These are phyloP conservation scores for Suillus plorans DNA, from an alignment of 768 basidiomycete species.

Conservation along the genomic window DNA sequence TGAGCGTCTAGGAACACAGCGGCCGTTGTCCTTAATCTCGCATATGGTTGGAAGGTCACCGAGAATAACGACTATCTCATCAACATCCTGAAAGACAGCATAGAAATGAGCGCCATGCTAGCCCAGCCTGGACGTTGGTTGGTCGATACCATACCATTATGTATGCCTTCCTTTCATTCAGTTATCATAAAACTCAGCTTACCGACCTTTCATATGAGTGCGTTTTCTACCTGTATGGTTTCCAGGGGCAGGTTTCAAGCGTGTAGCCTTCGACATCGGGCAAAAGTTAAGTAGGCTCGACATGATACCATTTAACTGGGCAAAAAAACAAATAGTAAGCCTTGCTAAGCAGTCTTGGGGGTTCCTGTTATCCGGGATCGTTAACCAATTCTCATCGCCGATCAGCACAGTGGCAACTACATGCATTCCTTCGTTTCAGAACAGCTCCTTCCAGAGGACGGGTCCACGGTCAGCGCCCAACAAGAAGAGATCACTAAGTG, in stretches of 20 bases:
- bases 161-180: background rate
- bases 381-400: background rate
- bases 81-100: background rate
- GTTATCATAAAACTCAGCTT: background rate
- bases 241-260: conserved; percentile 21
- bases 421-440: background rate
- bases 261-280: conserved; percentile 11
- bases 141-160: background rate
- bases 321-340: conserved; percentile 18
- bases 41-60: conserved; percentile 2
- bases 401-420: background rate
- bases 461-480: background rate
- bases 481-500: conserved; percentile 18
- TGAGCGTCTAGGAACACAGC: background rate
- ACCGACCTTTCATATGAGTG: background rate
- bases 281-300: conserved; percentile 6
- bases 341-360: too few species aligned
- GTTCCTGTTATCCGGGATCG: background rate
- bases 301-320: conserved; percentile 15
- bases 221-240: conserved; percentile 20
- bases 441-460: conserved; percentile 1
- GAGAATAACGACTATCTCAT: background rate
- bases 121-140: background rate
- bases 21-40: background rate
- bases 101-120: background rate